Evolutionary conservation across 2,329 filamentous ascomycete species (phyloP).

Genomic region (Cytospora piceicola): DNA sequence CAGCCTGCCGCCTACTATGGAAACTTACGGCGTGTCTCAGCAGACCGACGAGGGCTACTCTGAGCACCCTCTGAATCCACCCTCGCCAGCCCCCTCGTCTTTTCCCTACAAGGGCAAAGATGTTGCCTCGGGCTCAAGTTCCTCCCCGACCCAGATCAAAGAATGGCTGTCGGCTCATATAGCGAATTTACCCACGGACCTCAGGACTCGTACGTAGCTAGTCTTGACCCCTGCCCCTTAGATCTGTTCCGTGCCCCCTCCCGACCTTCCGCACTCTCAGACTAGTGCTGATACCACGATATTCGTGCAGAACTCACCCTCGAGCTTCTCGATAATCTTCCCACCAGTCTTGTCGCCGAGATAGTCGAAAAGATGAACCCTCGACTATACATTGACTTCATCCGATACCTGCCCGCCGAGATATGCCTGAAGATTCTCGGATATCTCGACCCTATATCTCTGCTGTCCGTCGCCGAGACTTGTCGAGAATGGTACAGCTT

Average conservation of each 20-base stretch:
- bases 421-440: conserved; percentile 88
- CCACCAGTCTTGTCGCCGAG: conserved; percentile 76
- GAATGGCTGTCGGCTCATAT: conserved; percentile 55
- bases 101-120: conserved; percentile 34
- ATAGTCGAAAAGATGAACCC: conserved; percentile 82
- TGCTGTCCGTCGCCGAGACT: conserved; percentile 77
- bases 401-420: conserved; percentile 82
- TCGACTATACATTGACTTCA: conserved; percentile 90
- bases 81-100: conserved; percentile 39
- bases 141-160: conserved; percentile 26
- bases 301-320: conserved; percentile 72
- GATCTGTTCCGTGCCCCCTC: conserved; percentile 24
- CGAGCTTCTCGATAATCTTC: conserved; percentile 74
- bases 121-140: conserved; percentile 10
- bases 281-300: conserved; percentile 29
- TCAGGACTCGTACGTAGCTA: conserved; percentile 52
- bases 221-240: conserved; percentile 1
- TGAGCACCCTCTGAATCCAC: conserved; percentile 65
- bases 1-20: conserved; percentile 30
- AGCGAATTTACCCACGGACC: conserved; percentile 51
- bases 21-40: conserved; percentile 38
- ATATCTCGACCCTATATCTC: conserved; percentile 79
- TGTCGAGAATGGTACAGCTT: conserved; percentile 83
- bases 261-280: conserved; percentile 3
- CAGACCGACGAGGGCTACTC: conserved; percentile 86